Percentiles rank a stretch among this genome's conserved stretches.
Evolutionary conservation across 176 grass and related monocot species (phyloP).

Genomic region (Aegilops tauschii): DNA sequence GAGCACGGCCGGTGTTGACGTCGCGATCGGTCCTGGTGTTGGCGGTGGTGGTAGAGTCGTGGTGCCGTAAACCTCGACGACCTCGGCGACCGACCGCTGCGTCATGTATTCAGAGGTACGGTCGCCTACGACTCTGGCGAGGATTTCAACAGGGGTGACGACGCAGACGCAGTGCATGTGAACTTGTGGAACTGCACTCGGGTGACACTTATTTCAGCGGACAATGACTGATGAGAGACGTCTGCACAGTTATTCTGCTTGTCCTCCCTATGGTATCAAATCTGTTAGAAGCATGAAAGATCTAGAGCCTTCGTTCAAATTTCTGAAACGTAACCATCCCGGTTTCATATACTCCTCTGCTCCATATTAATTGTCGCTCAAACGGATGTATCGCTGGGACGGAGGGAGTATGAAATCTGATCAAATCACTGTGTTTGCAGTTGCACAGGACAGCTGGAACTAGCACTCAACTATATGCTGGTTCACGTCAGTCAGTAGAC

Average conservation of each 20-base stretch:
- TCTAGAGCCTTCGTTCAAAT: no score
- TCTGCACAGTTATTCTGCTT: neutral
- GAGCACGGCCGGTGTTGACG: neutral
- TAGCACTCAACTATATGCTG: neutral
- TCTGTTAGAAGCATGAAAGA: no score
- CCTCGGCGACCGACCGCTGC: neutral
- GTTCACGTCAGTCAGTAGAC: neutral
- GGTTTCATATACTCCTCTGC: no score
- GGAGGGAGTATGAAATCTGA: no score
- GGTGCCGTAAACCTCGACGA: neutral
- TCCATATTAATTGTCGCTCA: no score
- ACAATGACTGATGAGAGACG: neutral
- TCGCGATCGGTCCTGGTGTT: neutral
- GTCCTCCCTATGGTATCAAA: neutral
- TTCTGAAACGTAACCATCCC: no score
- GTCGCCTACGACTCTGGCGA: neutral
- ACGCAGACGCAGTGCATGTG: neutral
- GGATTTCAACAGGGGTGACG: neutral
- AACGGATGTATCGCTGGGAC: no score
- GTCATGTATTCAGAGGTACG: neutral
- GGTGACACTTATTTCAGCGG: neutral
- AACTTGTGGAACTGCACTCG: neutral
- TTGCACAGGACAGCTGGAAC: neutral
- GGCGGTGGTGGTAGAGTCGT: neutral
- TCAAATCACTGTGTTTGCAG: neutral